A percentile compares a stretch with the other conserved stretches of the same genome.
Conservation (phyloP, 495 filamentous ascomycete genomes). For the Aspergillus wentii region DNA sequence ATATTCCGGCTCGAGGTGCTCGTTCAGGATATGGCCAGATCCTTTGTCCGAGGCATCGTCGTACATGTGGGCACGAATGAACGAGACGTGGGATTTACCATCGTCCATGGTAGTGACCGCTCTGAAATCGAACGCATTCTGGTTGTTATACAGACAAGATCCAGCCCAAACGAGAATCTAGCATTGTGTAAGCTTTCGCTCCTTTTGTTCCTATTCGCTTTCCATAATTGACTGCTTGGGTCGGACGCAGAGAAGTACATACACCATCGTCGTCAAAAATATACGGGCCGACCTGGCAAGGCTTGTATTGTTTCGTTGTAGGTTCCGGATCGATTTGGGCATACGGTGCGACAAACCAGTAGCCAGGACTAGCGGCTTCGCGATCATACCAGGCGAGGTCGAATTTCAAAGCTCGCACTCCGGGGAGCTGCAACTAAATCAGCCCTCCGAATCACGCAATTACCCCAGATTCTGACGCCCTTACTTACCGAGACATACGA, state of each 20-base stretch:
- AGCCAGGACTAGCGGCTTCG: constrained; percentile 13
- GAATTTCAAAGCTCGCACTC: constrained; percentile 19
- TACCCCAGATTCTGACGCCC: no score
- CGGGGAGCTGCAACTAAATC: constrained; percentile 20
- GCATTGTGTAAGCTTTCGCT: not conserved
- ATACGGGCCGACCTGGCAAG: constrained; percentile 32
- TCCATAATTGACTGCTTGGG: constrained; percentile 1
- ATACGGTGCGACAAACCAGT: constrained; percentile 24
- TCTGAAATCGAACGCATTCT: constrained; percentile 37
- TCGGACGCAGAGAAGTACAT: constrained; percentile 8
- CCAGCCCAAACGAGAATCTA: constrained; percentile 39
- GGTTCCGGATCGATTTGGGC: constrained; percentile 14
- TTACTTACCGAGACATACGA: constrained; percentile 35
- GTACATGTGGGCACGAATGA: constrained; percentile 38
- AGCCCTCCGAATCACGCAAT: no score
- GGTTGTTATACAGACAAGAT: constrained; percentile 29
- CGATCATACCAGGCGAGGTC: constrained; percentile 18
- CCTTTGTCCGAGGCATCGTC: constrained; percentile 28
- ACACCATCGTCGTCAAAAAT: constrained; percentile 35
- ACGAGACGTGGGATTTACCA: constrained; percentile 33
- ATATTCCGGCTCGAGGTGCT: constrained; percentile 29
- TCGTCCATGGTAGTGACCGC: constrained; percentile 31
- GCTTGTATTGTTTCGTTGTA: constrained; percentile 22
- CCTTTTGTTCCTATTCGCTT: no score
- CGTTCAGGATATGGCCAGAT: constrained; percentile 27